Evolutionary conservation across 1,284 basidiomycete genomes (phyloP), one percentile per base, ranked within the genome.

Genomic region (Marasmius sp.): DNA sequence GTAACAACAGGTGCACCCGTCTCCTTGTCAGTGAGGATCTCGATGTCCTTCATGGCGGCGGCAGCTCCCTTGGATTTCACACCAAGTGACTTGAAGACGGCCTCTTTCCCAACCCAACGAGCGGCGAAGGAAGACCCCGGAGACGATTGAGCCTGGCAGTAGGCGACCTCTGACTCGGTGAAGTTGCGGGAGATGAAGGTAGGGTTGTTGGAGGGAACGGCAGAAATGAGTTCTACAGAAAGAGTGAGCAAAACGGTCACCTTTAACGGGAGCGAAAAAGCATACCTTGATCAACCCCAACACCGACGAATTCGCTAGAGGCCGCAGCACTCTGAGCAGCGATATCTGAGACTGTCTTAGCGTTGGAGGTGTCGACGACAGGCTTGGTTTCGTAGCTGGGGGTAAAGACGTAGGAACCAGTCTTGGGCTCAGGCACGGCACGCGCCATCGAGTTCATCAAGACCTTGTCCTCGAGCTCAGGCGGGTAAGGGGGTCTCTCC

Each of bases 91-190:
- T 99, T 99, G 89, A 99, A 98, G 58, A 96, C 92, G 11, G 96
- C 97, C 76, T 99, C 97, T 77, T 98, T 99, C 55, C 95, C 96
- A 53, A 89, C 93, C 95, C 97, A 99, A 66, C 96, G 92, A 57
- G 93, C 96, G 43, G 96, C 95, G 73, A 97, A 96, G 9, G 96
- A 98, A 3, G 97, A 92, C 1, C 85, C 77, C 18, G 93, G 88
- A 63, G 94, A 92, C 0, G 97, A 89, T 71, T 98, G 95, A n/a
- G 85, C 70, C 58, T 80, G 82, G 79, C 97, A 98, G 82, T 98
- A 98, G 14, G 83, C 78, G 68, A 91, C 85, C 80, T 99, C 97
- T 33, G 84, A 88, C 12, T 89, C 85, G 22, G 97, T 98, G 77
- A 98, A 99, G 83, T 99, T 99, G 67, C 94, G 89, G 66, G 85